Conservation (phyloP, 306 rosid genomes). For the Phaseolus lunatus region DNA sequence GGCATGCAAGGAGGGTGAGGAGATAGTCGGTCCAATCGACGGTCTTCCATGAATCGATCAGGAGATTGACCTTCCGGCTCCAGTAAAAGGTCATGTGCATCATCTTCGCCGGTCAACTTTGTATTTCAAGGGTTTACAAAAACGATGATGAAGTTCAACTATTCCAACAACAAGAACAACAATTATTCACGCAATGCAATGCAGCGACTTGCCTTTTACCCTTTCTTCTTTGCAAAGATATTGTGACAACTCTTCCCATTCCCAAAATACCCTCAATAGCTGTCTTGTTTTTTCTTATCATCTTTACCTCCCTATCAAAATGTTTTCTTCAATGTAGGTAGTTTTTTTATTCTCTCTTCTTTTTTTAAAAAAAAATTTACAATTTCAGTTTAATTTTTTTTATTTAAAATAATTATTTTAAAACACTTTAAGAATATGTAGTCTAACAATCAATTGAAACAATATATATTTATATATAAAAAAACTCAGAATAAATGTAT, state of each 20-base stretch:
- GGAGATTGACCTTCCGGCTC: constrained; percentile 75
- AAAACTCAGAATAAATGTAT: too few species aligned
- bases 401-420: too few species aligned
- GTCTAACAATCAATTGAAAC: too few species aligned
- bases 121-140: neutral
- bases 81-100: constrained; percentile 99
- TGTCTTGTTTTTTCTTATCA: neutral
- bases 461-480: too few species aligned
- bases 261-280: neutral
- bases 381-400: too few species aligned
- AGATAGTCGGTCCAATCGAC: constrained; percentile 67
- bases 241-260: too few species aligned
- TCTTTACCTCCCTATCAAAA: too few species aligned
- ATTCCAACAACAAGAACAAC: neutral
- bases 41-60: constrained; percentile 80
- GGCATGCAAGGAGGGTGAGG: constrained; percentile 70
- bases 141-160: neutral
- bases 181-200: too few species aligned
- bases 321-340: too few species aligned
- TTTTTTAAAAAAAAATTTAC: too few species aligned
- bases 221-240: neutral
- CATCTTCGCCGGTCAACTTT: constrained; percentile 56
- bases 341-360: too few species aligned
- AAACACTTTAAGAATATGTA: too few species aligned
- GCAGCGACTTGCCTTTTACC: neutral